Base-by-base conservation (phyloP, 1,139 yeast species). In the Pneumocystis jirovecii region DNA sequence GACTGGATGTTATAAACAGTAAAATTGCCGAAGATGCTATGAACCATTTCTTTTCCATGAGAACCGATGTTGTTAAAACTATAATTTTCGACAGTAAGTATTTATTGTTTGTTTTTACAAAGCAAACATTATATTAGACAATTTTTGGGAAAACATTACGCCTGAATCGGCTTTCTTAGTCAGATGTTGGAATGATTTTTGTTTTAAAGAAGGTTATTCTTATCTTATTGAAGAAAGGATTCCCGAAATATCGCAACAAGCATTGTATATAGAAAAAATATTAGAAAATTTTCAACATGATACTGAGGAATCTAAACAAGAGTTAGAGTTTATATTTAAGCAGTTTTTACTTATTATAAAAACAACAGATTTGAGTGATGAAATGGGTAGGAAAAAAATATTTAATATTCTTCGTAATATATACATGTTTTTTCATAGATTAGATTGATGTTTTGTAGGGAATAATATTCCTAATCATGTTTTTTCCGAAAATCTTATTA, bases 281-380 rank as follows among this genome's bases (percentile, higher is more conserved):
- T 77, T 85, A 61, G 77, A 78, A 40, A 39, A n/a, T 19, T 63
- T 65, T n/a, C n/a, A 19, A 21, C 17, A 75, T 31, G 71, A 75
- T 7, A 75, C 76, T 50, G 69, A 79, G 44, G 74, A 74, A 35
- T 75, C 40, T 75, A 81, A 81, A 64, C 79, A 82, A 42, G 93
- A 87, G 66, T 74, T 85, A 56, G 91, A 89, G 70, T 91, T 86
- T 71, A 83, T 90, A 63, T 81, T 89, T 62, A 84, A 85, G 67
- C 96, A 93, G 73, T 74, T 95, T 44, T 74, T 93, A 59, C 76
- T 79, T 8, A 82, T 89, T 57, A 85, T 93, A 0, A 81, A 81
- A 61, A 83, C 83, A 57, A 87, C 86, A 72, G 98, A 93, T 73
- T 89, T 84, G 72, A 86, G 91, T 69, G 98, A 93, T 76, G 97